Base-by-base conservation (phyloP, 2,329 filamentous ascomycete genomes). In the Diaporthe caulivora region DNA sequence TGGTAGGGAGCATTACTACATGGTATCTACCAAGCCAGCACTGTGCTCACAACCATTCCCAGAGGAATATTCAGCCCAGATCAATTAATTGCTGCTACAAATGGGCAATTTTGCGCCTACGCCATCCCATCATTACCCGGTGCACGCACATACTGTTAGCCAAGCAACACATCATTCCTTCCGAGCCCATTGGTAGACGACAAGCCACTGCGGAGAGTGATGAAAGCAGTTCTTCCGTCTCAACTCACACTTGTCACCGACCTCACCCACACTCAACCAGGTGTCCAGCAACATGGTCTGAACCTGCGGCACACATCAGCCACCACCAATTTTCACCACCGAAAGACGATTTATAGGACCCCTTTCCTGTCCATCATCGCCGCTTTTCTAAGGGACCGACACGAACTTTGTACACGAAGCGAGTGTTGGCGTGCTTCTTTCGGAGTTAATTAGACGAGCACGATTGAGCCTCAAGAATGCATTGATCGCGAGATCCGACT, bases 391-490 rank as follows among this genome's bases (percentile, higher is more conserved):
- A 9, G 18, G 34, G 47, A 53, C 18, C 21, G 10, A 37, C 10
- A 15, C 31, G 47, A 40, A 47, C 62, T 9, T 53, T 67, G 62
- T 31, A 67, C 1, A 40, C n/a, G n/a, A n/a, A n/a, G n/a, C n/a
- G n/a, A n/a, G n/a, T n/a, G n/a, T n/a, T n/a, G n/a, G n/a, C n/a
- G n/a, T n/a, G n/a, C n/a, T 65, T 51, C 15, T 29, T 11, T 65
- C 49, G 44, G 21, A 34, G 21, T 37, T 47, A 24, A 65, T 37
- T 65, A 65, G 60, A 65, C 60, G 44, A 26, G 11, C 44, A 47
- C 29, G 29, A 13, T n/a, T 47, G 42, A 21, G n/a, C n/a, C n/a
- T n/a, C 11, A 53, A 67, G 47, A 67, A 40, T 7, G n/a, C 15
- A 53, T 26, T 26, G 62, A 51, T 40, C 62, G 6, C 62, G 9